Evolutionary conservation across 257 asterid genomes (phyloP).

Genomic region (Solanum verrucosum): DNA sequence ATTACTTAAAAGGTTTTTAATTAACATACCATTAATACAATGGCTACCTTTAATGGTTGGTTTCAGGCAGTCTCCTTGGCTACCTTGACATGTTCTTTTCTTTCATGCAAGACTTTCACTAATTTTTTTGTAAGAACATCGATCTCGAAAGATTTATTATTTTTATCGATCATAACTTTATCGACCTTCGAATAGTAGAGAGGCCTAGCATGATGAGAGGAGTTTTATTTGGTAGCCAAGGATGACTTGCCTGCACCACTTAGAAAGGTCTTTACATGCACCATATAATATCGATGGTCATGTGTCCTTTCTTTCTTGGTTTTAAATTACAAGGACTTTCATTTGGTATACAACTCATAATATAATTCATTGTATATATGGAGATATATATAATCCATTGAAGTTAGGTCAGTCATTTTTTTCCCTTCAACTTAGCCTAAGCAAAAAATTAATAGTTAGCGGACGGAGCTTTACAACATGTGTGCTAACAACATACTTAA

Average conservation of each 20-base stretch:
- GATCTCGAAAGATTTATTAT: too few relatives aligned
- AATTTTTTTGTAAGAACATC: neutral
- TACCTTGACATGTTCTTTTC: neutral
- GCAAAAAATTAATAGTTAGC: too few relatives aligned
- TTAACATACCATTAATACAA: neutral
- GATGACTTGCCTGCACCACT: neutral
- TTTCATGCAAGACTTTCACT: neutral
- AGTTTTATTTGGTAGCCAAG: neutral
- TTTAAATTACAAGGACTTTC: neutral
- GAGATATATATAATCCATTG: neutral
- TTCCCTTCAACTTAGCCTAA: too few relatives aligned
- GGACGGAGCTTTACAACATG: too few relatives aligned
- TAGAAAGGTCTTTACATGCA: neutral
- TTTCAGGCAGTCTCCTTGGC: neutral
- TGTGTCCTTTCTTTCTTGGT: neutral
- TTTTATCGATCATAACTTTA: too few relatives aligned
- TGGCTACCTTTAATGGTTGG: neutral
- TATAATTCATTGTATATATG: too few relatives aligned
- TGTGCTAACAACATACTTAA: neutral
- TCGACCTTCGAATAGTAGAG: too few relatives aligned
- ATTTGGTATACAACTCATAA: neutral
- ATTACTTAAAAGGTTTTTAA: neutral
- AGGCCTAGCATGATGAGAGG: too few relatives aligned
- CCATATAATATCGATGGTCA: neutral
- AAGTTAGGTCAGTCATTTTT: too few relatives aligned